Percentiles rank a stretch among this genome's conserved stretches.
Conservation (phyloP, 805 yeast genomes). For the Candida sithepensis region DNA sequence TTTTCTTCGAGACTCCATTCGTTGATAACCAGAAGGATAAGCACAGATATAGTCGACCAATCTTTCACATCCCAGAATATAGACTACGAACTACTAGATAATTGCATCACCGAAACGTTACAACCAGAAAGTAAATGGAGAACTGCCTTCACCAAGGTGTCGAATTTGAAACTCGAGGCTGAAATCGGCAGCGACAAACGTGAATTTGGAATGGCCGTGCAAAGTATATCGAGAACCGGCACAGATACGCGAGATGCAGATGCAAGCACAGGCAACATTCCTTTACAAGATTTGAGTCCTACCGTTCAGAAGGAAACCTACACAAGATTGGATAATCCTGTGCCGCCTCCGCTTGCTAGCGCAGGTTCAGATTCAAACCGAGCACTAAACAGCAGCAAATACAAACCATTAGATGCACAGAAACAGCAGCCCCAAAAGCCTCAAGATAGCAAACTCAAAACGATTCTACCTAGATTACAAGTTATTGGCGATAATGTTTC, state of each 20-base stretch:
- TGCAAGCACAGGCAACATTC: neutral
- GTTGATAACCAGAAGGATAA: neutral
- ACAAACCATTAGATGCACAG: neutral
- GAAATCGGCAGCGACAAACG: neutral
- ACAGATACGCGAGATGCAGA: neutral
- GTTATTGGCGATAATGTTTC: constrained; percentile 6
- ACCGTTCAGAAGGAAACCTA: neutral
- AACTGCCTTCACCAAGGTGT: neutral
- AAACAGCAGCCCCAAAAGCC: neutral
- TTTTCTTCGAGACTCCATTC: neutral
- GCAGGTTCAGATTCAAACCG: neutral
- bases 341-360: neutral
- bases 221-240: neutral
- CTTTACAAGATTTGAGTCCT: neutral
- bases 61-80: neutral
- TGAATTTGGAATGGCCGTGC: neutral
- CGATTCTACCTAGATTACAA: neutral
- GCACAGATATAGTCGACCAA: constrained; percentile 1
- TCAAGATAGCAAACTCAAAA: neutral
- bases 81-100: constrained; percentile 3
- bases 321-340: neutral
- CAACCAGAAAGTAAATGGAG: constrained; percentile 4
- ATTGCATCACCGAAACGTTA: constrained; percentile 4
- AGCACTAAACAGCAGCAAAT: neutral
- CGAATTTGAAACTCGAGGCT: neutral